A percentile compares a stretch with the other conserved stretches of the same genome.
Evolutionary conservation across 305 asterid genomes (phyloP).

Genomic region (Fraxinus floribunda): DNA sequence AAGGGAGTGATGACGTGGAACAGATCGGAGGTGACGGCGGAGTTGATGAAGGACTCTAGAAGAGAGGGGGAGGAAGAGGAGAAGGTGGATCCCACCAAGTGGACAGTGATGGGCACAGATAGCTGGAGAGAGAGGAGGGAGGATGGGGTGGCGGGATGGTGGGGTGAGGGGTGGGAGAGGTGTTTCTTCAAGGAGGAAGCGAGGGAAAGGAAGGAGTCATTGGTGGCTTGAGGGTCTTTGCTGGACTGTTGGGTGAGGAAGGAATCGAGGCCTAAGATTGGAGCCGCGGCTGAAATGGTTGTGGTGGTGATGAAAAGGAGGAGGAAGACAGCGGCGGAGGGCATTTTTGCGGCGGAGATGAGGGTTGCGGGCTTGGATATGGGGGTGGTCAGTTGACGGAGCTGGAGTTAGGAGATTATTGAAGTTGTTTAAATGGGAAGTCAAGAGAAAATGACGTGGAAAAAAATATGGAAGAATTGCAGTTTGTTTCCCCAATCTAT

Average conservation of each 20-base stretch:
- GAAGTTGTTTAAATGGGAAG: neutral
- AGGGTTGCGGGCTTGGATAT: constrained; percentile 9
- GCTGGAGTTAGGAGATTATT: neutral
- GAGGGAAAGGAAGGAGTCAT: constrained; percentile 63
- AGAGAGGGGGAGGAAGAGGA: constrained; percentile 54
- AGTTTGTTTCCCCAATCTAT: neutral
- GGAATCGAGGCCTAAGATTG: constrained; percentile 66
- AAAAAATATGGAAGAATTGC: neutral
- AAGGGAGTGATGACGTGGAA: constrained; percentile 90
- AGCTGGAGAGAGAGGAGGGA: constrained; percentile 55
- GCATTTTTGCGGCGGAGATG: constrained; percentile 32
- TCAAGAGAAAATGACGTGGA: neutral
- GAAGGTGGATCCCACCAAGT: constrained; percentile 75
- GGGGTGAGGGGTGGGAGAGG: constrained; percentile 42
- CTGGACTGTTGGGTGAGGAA: constrained; percentile 63
- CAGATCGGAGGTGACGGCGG: constrained; percentile 72
- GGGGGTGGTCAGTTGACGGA: neutral
- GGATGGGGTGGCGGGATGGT: constrained; percentile 44
- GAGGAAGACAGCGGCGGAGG: constrained; percentile 33
- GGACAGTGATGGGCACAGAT: constrained; percentile 69
- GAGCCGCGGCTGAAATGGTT: constrained; percentile 37
- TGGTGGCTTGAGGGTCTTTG: constrained; percentile 60
- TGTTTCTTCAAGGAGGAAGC: constrained; percentile 56
- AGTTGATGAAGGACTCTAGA: constrained; percentile 58
- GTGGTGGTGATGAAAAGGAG: constrained; percentile 15